Evolutionary conservation across 1,139 yeast species (phyloP).

Genomic region (Nematodospora anomalae): DNA sequence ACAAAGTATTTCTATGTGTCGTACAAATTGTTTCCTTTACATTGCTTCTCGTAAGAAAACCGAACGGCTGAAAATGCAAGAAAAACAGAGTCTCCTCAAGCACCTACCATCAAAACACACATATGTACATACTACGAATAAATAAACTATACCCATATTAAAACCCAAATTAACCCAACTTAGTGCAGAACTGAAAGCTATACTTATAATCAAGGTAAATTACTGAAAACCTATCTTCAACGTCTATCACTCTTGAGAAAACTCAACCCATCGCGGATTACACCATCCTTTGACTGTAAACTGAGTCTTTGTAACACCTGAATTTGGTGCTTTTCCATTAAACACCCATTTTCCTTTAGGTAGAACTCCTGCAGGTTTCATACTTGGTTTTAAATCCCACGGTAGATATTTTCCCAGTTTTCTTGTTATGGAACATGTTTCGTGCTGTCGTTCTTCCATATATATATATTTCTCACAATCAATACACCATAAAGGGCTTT

Average conservation of each 20-base stretch:
- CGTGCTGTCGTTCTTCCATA: neutral
- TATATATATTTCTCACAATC: constrained; percentile 23
- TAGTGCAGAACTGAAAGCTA: too few relatives aligned
- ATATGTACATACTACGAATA: neutral
- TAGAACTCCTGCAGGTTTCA: constrained; percentile 40
- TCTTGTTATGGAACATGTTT: constrained; percentile 16
- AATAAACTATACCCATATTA: neutral
- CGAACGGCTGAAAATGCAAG: too few relatives aligned
- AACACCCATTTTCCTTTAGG: constrained; percentile 22
- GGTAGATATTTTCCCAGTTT: constrained; percentile 36
- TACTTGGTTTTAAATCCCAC: constrained; percentile 31
- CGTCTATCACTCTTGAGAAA: constrained; percentile 2
- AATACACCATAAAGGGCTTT: constrained; percentile 27
- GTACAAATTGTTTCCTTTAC: too few relatives aligned
- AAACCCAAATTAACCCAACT: constrained; percentile 3
- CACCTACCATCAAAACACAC: too few relatives aligned
- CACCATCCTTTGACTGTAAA: constrained; percentile 58
- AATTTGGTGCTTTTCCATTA: constrained; percentile 39
- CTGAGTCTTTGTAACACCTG: constrained; percentile 43
- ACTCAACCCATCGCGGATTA: constrained; percentile 44
- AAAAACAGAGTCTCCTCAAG: too few relatives aligned
- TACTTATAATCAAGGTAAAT: neutral
- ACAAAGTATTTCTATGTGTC: too few relatives aligned
- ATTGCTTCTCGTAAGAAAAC: too few relatives aligned
- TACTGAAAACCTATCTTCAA: constrained; percentile 1